A percentile compares a stretch with the other conserved stretches of the same genome.
These are phyloP conservation scores for Naganishia albida DNA, from an alignment of 1,284 basidiomycete genomes.

Conservation along the genomic window DNA sequence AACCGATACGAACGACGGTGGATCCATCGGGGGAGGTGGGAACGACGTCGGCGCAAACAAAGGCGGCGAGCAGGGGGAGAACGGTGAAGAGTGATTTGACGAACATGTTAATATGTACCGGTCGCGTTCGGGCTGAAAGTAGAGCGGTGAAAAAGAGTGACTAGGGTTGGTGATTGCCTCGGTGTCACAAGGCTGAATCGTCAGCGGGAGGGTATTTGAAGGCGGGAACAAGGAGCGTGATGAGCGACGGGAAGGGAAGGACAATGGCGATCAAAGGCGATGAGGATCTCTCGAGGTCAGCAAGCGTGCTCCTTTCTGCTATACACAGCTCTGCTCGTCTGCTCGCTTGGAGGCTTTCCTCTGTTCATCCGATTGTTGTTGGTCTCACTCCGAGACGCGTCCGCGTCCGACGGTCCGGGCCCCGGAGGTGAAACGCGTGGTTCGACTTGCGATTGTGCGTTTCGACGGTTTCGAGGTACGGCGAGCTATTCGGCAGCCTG, in stretches of 20 bases:
- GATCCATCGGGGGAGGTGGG: constrained; percentile 50
- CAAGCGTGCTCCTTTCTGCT: constrained; percentile 1
- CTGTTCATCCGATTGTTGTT: constrained; percentile 11
- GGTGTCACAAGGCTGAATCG: no score
- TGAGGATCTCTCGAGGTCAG: not conserved
- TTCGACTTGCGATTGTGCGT: not conserved
- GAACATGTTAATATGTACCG: constrained; percentile 1
- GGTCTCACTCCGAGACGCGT: constrained; percentile 13
- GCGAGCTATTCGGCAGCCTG: no score
- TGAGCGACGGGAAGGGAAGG: not conserved
- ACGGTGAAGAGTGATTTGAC: constrained; percentile 23
- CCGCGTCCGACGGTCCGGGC: constrained; percentile 17
- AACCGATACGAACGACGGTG: constrained; percentile 48
- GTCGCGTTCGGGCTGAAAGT: not conserved
- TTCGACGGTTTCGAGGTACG: no score
- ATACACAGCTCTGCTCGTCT: not conserved
- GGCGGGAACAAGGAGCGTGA: constrained; percentile 13
- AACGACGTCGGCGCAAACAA: constrained; percentile 40
- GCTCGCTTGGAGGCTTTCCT: constrained; percentile 12
- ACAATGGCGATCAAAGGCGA: not conserved
- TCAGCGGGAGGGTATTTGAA: not conserved
- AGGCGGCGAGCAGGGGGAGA: constrained; percentile 18
- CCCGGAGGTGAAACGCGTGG: not conserved
- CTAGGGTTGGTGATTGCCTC: not conserved
- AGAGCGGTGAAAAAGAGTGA: constrained; percentile 2